phyloP scores from a whole-genome alignment of 2,329 filamentous ascomycete genomes.

The Clonostachys sp. region DNA sequence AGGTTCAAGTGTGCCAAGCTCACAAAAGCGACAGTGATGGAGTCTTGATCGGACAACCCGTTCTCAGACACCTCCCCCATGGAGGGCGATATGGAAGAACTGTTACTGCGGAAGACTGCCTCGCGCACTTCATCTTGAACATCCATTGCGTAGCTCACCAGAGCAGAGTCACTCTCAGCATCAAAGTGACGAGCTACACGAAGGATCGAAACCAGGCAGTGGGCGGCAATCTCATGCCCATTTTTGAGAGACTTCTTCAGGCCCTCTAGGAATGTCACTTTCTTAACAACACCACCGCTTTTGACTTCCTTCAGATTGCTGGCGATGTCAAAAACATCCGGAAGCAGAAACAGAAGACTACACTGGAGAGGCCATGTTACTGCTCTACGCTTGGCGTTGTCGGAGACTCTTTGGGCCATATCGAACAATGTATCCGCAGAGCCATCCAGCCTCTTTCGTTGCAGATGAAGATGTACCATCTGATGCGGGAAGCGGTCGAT shows the following conservation, averaged over 20 bases:
- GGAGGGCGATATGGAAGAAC: constrained; percentile 4
- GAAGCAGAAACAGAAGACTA: constrained; percentile 56
- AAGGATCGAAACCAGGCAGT: constrained; percentile 58
- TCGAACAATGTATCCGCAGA: constrained; percentile 65
- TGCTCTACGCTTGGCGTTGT: constrained; percentile 49
- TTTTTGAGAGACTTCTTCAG: constrained; percentile 59
- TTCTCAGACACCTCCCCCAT: constrained; percentile 25
- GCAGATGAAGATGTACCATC: constrained; percentile 58
- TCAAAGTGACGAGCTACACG: constrained; percentile 61
- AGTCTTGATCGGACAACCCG: constrained; percentile 54
- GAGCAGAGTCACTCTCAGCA: constrained; percentile 55
- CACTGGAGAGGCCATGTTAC: constrained; percentile 60
- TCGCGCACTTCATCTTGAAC: constrained; percentile 66
- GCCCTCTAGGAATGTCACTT: constrained; percentile 60
- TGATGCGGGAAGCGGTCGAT: constrained; percentile 60
- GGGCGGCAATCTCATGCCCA: constrained; percentile 62
- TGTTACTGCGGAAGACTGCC: constrained; percentile 52
- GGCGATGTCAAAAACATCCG: constrained; percentile 66
- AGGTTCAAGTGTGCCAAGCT: constrained; percentile 59
- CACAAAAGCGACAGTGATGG: constrained; percentile 64
- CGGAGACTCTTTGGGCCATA: constrained; percentile 59
- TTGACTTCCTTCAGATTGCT: constrained; percentile 63
- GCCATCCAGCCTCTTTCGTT: constrained; percentile 58
- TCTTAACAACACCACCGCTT: constrained; percentile 58
- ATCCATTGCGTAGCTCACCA: constrained; percentile 65